Evolutionary conservation across 331 rosid genomes (phyloP), one percentile per base, ranked within the genome.

Genomic region (Acacia concinna): DNA sequence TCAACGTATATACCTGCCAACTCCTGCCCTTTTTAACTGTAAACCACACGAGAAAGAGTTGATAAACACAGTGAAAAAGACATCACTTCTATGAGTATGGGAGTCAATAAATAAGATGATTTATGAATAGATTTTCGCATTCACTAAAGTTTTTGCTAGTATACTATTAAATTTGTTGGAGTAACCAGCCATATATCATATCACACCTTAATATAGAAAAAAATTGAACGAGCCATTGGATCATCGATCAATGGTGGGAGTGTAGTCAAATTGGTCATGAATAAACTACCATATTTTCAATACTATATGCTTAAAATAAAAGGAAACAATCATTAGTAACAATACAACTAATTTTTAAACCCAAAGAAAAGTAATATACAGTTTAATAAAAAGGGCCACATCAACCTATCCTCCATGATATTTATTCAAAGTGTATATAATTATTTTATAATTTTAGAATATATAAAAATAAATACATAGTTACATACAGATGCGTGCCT

Each of bases 21-120:
- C 47, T 40, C 0, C 41, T 4, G 34, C 15, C 28, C 38, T 51
- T 51, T 59, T 54, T 12, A 60, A 63, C 57, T 84, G 60, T 47
- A 57, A 49, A 6, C 73, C 35, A 28, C 37, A 65, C 31, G 69
- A 80, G 44, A 76, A 63, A 63, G 76, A 76, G 57, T 54, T 80
- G 67, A 79, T 68, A 71, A 70, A 30, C 46, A 60, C 31, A 49
- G 14, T 41, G 40, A 27, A 77, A 49, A 68, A 73, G 38, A 18
- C 63, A 27, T 25, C 34, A 25, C n/a, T 78, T 14, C 38, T 66
- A n/a, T n/a, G 64, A 30, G 31, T 46, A 28, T 66, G 77, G 44
- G 20, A 51, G 67, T 66, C 31, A 76, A 71, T 35, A 20, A 60
- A 75, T 47, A 11, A 57, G 46, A 32, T 47, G 51, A n/a, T 43